Conservation (phyloP, 257 asterid species). For the Eucommia ulmoides region DNA sequence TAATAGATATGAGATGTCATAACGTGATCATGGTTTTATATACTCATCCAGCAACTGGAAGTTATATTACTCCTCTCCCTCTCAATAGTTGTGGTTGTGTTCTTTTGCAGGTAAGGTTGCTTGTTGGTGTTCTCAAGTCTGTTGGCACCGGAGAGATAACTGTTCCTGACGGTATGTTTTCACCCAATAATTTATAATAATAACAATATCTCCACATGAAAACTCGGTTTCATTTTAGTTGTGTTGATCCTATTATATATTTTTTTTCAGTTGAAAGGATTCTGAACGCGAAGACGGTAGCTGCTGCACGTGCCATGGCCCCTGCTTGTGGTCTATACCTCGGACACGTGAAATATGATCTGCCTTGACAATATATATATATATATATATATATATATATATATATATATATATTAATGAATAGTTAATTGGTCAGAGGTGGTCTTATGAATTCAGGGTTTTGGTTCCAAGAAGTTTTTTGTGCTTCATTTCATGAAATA, state of each 20-base stretch:
- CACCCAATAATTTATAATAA: background rate
- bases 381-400: too few species aligned
- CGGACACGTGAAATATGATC: slow-evolving; percentile 75
- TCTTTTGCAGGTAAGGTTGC: slow-evolving; percentile 69
- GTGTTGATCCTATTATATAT: background rate
- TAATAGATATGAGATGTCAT: background rate
- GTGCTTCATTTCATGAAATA: too few species aligned
- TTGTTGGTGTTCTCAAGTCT: slow-evolving; percentile 76
- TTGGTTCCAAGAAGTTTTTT: too few species aligned
- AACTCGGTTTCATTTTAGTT: background rate
- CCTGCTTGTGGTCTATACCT: slow-evolving; percentile 95
- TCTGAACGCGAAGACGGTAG: slow-evolving; percentile 55
- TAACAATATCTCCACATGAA: background rate
- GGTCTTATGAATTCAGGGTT: too few species aligned
- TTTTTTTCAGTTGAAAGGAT: slow-evolving; percentile 55
- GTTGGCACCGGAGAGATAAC: slow-evolving; percentile 71
- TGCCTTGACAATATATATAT: slow-evolving; percentile 31
- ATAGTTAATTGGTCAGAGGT: too few species aligned
- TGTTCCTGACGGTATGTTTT: slow-evolving; percentile 52
- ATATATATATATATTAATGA: too few species aligned
- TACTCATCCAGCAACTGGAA: background rate
- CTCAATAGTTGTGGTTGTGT: slow-evolving; percentile 3
- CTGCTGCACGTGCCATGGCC: slow-evolving; percentile 86
- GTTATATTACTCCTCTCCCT: background rate
- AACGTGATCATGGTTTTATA: background rate